These are phyloP conservation scores for Ophiocordyceps polyrhachis-furcata DNA, from an alignment of 2,329 filamentous ascomycete species.

Conservation along the genomic window DNA sequence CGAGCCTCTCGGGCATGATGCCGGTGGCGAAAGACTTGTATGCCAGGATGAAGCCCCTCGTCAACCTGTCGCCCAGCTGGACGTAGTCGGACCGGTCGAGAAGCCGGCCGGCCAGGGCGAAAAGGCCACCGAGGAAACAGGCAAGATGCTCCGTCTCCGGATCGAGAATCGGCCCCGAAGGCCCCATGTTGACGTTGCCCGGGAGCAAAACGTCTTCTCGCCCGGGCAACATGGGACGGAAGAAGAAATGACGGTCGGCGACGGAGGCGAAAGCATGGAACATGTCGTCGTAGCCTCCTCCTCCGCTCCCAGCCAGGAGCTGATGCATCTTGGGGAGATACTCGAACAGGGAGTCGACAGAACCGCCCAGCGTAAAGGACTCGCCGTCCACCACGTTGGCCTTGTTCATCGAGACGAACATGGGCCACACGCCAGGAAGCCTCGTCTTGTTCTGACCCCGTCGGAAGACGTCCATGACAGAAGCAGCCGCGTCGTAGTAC, in stretches of 20 bases:
- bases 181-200: constrained; percentile 14
- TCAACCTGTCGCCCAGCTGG: constrained; percentile 23
- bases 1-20: constrained; percentile 32
- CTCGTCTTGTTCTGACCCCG: constrained; percentile 44
- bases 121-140: constrained; percentile 32
- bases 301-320: constrained; percentile 28
- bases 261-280: constrained; percentile 35
- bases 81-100: constrained; percentile 22
- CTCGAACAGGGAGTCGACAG: constrained; percentile 46
- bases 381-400: constrained; percentile 16
- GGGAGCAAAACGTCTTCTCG: constrained; percentile 36
- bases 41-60: constrained; percentile 32
- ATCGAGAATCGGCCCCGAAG: constrained; percentile 5
- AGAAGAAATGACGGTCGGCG: constrained; percentile 38
- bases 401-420: constrained; percentile 38
- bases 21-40: constrained; percentile 28
- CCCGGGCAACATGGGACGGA: constrained; percentile 38
- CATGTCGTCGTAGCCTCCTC: constrained; percentile 37
- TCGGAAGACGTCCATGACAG: constrained; percentile 49
- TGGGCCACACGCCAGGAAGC: constrained; percentile 58
- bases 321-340: constrained; percentile 80
- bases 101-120: constrained; percentile 28
- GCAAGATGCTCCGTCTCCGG: constrained; percentile 26
- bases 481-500: constrained; percentile 54
- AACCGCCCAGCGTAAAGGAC: constrained; percentile 18